Percentiles rank a stretch among this genome's conserved stretches.
These are phyloP conservation scores for Retiboletus flavoniger DNA, from an alignment of 1,284 basidiomycete species.

Conservation along the genomic window DNA sequence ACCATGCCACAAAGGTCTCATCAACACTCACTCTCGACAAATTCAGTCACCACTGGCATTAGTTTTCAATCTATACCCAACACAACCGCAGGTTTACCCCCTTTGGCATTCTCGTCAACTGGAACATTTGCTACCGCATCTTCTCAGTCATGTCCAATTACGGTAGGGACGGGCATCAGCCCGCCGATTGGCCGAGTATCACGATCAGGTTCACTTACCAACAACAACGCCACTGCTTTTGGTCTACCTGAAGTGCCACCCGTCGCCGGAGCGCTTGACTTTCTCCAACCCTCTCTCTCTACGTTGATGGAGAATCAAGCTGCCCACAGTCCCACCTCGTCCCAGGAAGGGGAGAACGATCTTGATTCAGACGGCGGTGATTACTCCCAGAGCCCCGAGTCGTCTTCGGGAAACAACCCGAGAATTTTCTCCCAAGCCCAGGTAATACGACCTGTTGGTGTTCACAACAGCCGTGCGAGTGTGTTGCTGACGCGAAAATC, in stretches of 20 bases:
- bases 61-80: slow-evolving; percentile 37
- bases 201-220: slow-evolving; percentile 62
- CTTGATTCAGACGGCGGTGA: slow-evolving; percentile 40
- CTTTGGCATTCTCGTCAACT: slow-evolving; percentile 33
- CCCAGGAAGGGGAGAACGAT: slow-evolving; percentile 45
- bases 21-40: slow-evolving; percentile 37
- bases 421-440: slow-evolving; percentile 21
- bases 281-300: slow-evolving; percentile 30
- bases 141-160: slow-evolving; percentile 26
- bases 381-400: slow-evolving; percentile 32
- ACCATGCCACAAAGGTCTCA: slow-evolving; percentile 32
- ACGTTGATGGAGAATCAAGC: slow-evolving; percentile 13
- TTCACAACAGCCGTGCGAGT: slow-evolving; percentile 22
- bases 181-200: slow-evolving; percentile 56
- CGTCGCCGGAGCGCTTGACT: slow-evolving; percentile 29
- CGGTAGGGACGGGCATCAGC: slow-evolving; percentile 29
- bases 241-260: slow-evolving; percentile 36
- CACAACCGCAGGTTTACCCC: slow-evolving; percentile 29
- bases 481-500: slow-evolving; percentile 28
- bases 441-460: slow-evolving; percentile 25
- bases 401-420: slow-evolving; percentile 27
- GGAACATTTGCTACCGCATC: slow-evolving; percentile 32
- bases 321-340: slow-evolving; percentile 35
- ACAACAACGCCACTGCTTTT: slow-evolving; percentile 46
- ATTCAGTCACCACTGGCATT: slow-evolving; percentile 33